Evolutionary conservation across 228 moss, liverwort and hornwort species (phyloP).

Genomic region (Sphagnum magellanicum): DNA sequence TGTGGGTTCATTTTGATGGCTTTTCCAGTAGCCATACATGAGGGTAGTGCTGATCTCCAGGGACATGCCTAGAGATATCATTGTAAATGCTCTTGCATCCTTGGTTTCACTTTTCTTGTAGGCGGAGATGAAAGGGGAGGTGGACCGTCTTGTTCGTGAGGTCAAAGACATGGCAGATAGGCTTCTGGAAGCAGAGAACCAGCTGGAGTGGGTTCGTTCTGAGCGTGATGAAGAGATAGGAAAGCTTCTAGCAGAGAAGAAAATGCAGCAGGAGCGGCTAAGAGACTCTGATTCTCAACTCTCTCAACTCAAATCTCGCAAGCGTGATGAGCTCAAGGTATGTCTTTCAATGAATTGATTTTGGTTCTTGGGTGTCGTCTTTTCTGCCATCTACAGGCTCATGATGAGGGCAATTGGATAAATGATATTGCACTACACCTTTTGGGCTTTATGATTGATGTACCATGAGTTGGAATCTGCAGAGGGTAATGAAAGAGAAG

Average conservation of each 20-base stretch:
- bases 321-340: conserved; percentile 92
- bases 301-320: conserved; percentile 84
- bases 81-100: too few relatives aligned
- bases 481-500: conserved; percentile 97
- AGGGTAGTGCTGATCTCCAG: too few relatives aligned
- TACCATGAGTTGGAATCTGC: conserved; percentile 1
- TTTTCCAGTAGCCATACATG: too few relatives aligned
- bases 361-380: neutral
- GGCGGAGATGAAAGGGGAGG: conserved; percentile 75
- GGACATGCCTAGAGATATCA: too few relatives aligned
- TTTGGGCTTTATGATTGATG: too few relatives aligned
- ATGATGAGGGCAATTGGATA: neutral
- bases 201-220: conserved; percentile 85
- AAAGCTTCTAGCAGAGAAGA: conserved; percentile 70
- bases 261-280: conserved; percentile 68
- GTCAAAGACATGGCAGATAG: conserved; percentile 88
- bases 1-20: too few relatives aligned
- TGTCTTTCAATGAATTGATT: neutral
- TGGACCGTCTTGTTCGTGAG: conserved; percentile 67
- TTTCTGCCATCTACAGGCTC: neutral
- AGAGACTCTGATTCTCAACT: conserved; percentile 83
- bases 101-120: conserved; percentile 5
- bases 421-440: too few relatives aligned
- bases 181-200: conserved; percentile 79
- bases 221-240: conserved; percentile 86